Base-by-base conservation (phyloP, 2,329 filamentous ascomycete species). In the Paradendryphiella salina region DNA sequence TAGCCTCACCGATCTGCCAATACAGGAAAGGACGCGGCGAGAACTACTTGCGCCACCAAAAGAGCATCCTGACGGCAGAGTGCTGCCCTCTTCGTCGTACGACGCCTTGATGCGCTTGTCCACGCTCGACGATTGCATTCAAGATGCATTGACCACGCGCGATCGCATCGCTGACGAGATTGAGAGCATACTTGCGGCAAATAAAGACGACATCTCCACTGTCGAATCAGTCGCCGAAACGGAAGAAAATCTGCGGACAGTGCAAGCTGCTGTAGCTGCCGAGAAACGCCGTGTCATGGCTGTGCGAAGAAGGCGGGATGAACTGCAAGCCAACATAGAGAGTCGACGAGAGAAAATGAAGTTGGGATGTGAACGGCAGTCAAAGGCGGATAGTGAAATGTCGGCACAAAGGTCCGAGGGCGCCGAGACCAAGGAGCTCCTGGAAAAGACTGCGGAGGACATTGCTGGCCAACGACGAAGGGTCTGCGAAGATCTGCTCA, bases 81-180 rank as follows among this genome's bases (percentile, higher is more conserved):
- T 82, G 0, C 76, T 82, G n/a, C 67, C 82, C 0, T 91, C 88
- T 0, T 91, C 90, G 0, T 91, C 91, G 0, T 96, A 96, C 71
- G 91, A 90, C 65, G 85, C 89, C 1, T 78, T 97, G 15, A 93
- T 96, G 86, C 87, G 89, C 53, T 79, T 97, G 9, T 87, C 89
- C 5, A 96, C 92, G 50, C 80, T 97, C 13, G 90, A 96, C 56
- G 89, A 88, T 68, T 96, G 91, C 46, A 89, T 96, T 18, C 90
- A 95, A 68, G 93, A 97, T 72, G 91, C 91, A 1, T 76, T 96
- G 8, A 83, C 85, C 1, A 95, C 90, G 0, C 85, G 88, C 11
- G 84, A 88, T 52, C 80, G 81, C 45, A 79, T 97, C 7, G 85
- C 89, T 39, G 75, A 80, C n/a, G 89, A 96, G 57, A 95, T 96